Conservation (phyloP, 768 basidiomycete genomes). For the Boletus rubescentipes region DNA sequence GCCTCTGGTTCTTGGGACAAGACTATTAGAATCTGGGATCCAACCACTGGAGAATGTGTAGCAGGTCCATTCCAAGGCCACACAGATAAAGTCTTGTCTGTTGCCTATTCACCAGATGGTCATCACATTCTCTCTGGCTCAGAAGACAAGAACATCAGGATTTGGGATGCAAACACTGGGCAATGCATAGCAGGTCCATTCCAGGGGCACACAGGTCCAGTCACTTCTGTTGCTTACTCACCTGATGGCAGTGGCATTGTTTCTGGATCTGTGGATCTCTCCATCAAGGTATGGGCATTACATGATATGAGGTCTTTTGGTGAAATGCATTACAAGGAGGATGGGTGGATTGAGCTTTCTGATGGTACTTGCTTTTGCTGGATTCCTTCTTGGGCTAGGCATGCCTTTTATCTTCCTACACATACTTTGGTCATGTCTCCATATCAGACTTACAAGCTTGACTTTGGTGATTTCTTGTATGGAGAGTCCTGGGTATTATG, state of each 20-base stretch:
- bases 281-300: conserved; percentile 11
- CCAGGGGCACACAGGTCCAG: conserved; percentile 4
- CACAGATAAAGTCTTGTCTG: conserved; percentile 4
- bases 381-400: conserved; percentile 20
- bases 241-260: conserved; percentile 15
- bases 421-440: conserved; percentile 18
- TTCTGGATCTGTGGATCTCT: conserved; percentile 16
- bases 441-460: conserved; percentile 9
- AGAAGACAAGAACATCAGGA: conserved; percentile 13
- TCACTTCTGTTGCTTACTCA: conserved; percentile 14
- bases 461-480: conserved; percentile 6
- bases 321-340: conserved; percentile 8
- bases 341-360: conserved; percentile 19
- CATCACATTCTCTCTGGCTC: conserved; percentile 17
- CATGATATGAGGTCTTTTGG: neutral
- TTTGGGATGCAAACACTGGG: conserved; percentile 18
- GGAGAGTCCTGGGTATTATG: conserved; percentile 21
- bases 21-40: conserved; percentile 24
- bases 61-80: conserved; percentile 23
- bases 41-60: conserved; percentile 14
- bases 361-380: conserved; percentile 11
- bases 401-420: conserved; percentile 16
- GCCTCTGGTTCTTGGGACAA: conserved; percentile 27
- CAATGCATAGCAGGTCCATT: conserved; percentile 18
- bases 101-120: conserved; percentile 23